Evolutionary conservation across 1,284 basidiomycete genomes (phyloP).

Genomic region (Trichosporon ovoides): DNA sequence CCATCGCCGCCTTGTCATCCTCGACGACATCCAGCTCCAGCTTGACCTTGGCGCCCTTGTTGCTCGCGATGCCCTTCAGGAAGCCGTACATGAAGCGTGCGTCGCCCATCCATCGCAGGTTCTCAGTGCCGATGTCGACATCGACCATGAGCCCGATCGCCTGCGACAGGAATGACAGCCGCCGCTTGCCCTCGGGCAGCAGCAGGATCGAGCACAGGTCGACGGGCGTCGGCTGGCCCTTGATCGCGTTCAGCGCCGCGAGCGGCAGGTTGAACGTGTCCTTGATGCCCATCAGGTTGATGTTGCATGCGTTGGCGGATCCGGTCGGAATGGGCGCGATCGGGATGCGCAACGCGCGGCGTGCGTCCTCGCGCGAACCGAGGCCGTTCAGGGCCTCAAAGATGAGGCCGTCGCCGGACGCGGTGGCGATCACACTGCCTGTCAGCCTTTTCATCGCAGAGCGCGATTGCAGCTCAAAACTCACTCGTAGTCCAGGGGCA

Average conservation of each 20-base stretch:
- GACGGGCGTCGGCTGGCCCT: conserved; percentile 70
- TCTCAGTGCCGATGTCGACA: conserved; percentile 74
- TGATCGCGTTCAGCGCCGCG: conserved; percentile 78
- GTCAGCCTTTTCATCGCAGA: conserved; percentile 1
- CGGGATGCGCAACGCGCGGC: conserved; percentile 66
- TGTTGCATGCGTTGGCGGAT: conserved; percentile 48
- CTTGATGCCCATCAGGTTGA: conserved; percentile 48
- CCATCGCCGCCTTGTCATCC: conserved; percentile 68
- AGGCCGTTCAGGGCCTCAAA: conserved; percentile 94
- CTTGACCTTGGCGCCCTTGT: conserved; percentile 63
- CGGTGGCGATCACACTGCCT: conserved; percentile 61
- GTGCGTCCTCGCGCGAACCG: conserved; percentile 63
- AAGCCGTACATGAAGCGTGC: conserved; percentile 79
- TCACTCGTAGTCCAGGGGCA: conserved; percentile 63
- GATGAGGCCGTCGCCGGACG: conserved; percentile 84
- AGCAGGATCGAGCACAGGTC: conserved; percentile 71
- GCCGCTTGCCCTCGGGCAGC: conserved; percentile 37
- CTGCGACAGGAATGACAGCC: conserved; percentile 84
- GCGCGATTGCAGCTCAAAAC: conserved; percentile 11
- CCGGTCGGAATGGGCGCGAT: conserved; percentile 81
- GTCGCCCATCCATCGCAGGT: conserved; percentile 90
- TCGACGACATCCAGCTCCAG: conserved; percentile 67
- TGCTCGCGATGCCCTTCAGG: conserved; percentile 65
- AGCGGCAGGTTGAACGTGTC: conserved; percentile 68
- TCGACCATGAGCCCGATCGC: conserved; percentile 89